Conservation (phyloP, 768 basidiomycete genomes). For the Lactifluus volemus region DNA sequence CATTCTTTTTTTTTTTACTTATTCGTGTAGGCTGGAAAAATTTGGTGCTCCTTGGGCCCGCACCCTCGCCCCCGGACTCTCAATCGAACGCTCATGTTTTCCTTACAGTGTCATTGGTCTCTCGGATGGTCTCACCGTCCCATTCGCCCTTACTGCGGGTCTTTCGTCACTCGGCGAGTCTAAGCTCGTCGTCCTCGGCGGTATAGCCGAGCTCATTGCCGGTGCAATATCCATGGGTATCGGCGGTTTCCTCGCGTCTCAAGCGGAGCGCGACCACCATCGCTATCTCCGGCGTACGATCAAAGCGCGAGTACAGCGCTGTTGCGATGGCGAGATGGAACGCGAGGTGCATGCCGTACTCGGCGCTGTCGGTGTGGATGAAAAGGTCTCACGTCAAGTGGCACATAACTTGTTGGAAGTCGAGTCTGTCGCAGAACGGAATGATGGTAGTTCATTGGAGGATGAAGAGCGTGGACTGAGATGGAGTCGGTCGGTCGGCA, state of each 20-base stretch:
- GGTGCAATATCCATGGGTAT: constrained; percentile 98
- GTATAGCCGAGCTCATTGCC: constrained; percentile 91
- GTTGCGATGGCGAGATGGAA: constrained; percentile 93
- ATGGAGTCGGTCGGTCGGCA: constrained; percentile 73
- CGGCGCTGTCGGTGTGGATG: constrained; percentile 84
- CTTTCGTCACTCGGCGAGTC: constrained; percentile 85
- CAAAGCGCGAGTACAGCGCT: constrained; percentile 71
- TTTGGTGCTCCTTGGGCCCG: background rate
- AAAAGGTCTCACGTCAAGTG: constrained; percentile 67
- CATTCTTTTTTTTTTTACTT: background rate
- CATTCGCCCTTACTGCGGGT: constrained; percentile 86
- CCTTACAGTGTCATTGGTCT: constrained; percentile 71
- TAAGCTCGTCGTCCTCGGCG: constrained; percentile 87
- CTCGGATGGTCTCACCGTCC: constrained; percentile 84
- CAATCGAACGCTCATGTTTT: background rate
- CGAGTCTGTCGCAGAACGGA: constrained; percentile 33
- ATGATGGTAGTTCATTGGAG: background rate
- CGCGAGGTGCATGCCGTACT: constrained; percentile 86
- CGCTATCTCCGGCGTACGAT: constrained; percentile 72
- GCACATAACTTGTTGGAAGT: constrained; percentile 64
- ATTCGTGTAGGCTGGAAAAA: no score
- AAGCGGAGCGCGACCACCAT: constrained; percentile 94
- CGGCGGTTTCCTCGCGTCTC: constrained; percentile 94
- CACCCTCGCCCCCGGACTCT: constrained; percentile 14
- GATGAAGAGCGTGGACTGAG: constrained; percentile 52